Conservation (phyloP, 148 eudicot species). For the Rhododendron vialii region DNA sequence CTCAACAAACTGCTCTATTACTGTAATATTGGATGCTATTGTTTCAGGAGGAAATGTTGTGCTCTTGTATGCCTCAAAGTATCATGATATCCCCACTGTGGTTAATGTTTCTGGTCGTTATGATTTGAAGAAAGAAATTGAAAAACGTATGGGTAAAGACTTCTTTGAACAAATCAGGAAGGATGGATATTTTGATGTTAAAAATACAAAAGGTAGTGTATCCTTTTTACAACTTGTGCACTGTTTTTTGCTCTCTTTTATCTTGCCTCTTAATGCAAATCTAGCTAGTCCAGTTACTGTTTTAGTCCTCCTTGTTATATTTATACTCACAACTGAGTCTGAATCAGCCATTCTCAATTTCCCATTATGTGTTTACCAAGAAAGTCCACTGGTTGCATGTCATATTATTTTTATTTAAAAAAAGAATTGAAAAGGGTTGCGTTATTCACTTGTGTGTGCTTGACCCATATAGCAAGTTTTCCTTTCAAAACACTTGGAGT, state of each 20-base stretch:
- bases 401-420: too few relatives aligned
- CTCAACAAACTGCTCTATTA: not conserved
- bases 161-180: slow-evolving; percentile 58
- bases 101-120: slow-evolving; percentile 81
- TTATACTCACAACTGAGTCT: not conserved
- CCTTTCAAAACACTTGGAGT: not conserved
- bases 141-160: slow-evolving; percentile 58
- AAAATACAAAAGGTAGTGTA: slow-evolving; percentile 44
- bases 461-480: not conserved
- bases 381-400: not conserved
- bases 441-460: not conserved
- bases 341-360: not conserved
- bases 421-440: not conserved
- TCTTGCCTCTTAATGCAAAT: slow-evolving; percentile 1
- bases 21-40: not conserved
- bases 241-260: not conserved
- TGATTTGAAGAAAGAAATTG: slow-evolving; percentile 59
- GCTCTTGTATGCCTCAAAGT: slow-evolving; percentile 81
- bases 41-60: slow-evolving; percentile 78
- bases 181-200: slow-evolving; percentile 69
- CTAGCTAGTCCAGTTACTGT: not conserved
- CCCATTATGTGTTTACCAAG: not conserved
- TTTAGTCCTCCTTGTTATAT: not conserved
- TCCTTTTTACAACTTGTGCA: not conserved
- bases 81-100: slow-evolving; percentile 61